Conservation (phyloP, 2,329 filamentous ascomycete genomes). For the Zymoseptoria brevis region DNA sequence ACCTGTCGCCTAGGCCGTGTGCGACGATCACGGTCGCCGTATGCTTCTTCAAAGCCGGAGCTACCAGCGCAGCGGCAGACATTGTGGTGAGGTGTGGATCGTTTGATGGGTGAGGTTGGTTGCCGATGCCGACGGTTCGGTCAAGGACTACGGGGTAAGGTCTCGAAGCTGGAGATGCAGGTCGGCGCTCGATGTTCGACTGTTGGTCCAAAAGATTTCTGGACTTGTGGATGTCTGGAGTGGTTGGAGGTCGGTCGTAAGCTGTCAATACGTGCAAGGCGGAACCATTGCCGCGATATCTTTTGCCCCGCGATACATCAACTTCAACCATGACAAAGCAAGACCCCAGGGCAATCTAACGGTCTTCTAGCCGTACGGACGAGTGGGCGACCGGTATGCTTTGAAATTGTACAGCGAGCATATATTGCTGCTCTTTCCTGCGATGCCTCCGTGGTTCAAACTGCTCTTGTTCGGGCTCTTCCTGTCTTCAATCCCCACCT, state of each 20-base stretch:
- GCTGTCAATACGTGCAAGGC: too few relatives aligned
- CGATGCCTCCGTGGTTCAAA: slow-evolving; percentile 6
- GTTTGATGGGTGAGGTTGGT: neutral
- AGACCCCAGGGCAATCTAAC: neutral
- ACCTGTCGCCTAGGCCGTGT: slow-evolving; percentile 81
- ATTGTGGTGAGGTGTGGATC: neutral
- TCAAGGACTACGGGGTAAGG: neutral
- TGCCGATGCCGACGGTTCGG: neutral
- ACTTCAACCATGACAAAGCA: neutral
- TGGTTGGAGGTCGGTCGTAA: too few relatives aligned
- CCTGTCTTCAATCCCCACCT: slow-evolving; percentile 5
- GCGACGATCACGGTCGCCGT: slow-evolving; percentile 92
- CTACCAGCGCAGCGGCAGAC: slow-evolving; percentile 49
- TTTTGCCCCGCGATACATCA: too few relatives aligned
- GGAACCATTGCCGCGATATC: too few relatives aligned
- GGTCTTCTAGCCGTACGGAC: neutral
- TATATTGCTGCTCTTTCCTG: slow-evolving; percentile 6
- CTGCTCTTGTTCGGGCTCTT: slow-evolving; percentile 13
- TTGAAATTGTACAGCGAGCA: neutral
- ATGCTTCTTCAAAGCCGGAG: slow-evolving; percentile 73
- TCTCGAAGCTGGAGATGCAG: neutral
- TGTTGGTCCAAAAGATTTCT: neutral
- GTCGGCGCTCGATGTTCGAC: neutral
- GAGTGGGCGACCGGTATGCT: neutral
- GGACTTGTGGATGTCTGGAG: too few relatives aligned